Evolutionary conservation across 2,329 filamentous ascomycete genomes (phyloP).

Genomic region (Penicillium brasilianum): DNA sequence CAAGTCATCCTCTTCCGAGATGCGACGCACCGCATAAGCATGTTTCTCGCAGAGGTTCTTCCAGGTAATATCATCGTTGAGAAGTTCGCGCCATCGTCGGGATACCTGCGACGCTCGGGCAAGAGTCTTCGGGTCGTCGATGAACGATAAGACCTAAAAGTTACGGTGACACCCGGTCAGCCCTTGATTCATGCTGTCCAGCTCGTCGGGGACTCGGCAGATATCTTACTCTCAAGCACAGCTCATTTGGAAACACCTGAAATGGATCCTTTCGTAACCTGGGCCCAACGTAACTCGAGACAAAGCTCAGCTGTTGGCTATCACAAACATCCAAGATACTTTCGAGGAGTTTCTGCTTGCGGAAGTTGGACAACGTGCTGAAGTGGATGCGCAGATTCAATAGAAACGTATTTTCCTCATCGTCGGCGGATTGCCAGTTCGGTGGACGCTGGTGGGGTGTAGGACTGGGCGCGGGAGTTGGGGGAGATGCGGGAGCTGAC

Average conservation of each 20-base stretch:
- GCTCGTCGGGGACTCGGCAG: background rate
- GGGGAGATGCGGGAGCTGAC: conserved; percentile 68
- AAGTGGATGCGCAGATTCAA: conserved; percentile 81
- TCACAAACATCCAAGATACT: conserved; percentile 93
- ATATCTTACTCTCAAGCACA: conserved; percentile 78
- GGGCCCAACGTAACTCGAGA: conserved; percentile 93
- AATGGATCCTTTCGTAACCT: conserved; percentile 96
- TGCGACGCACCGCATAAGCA: conserved; percentile 80
- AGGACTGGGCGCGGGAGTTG: conserved; percentile 70
- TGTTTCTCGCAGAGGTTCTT: conserved; percentile 96
- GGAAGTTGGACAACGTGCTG: conserved; percentile 72
- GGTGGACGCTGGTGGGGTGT: conserved; percentile 66
- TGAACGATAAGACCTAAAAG: conserved; percentile 91
- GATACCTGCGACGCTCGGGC: conserved; percentile 97
- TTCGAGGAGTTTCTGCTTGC: conserved; percentile 80
- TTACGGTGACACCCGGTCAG: conserved; percentile 2
- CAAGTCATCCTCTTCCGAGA: conserved; percentile 53
- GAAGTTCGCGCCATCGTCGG: conserved; percentile 85
- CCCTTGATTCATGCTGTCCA: background rate
- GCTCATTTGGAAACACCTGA: conserved; percentile 85
- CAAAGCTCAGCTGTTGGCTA: conserved; percentile 92
- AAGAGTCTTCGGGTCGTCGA: conserved; percentile 93
- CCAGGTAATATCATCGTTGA: conserved; percentile 98
- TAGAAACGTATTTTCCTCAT: conserved; percentile 81
- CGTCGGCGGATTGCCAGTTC: conserved; percentile 52